A percentile compares a stretch with the other conserved stretches of the same genome.
These are phyloP conservation scores for Linnemannia hyalina DNA, from an alignment of 192 early-diverging fungal genomes.

Conservation along the genomic window DNA sequence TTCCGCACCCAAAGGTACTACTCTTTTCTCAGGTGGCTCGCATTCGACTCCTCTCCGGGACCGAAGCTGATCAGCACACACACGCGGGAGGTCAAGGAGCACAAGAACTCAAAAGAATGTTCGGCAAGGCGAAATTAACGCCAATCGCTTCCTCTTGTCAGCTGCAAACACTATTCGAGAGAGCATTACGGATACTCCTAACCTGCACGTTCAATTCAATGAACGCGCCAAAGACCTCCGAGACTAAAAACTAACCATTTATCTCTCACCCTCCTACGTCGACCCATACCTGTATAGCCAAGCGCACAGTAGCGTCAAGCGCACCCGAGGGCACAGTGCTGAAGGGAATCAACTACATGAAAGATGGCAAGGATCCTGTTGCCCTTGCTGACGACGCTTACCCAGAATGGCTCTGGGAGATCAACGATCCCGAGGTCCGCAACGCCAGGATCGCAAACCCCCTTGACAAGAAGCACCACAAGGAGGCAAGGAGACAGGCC, in stretches of 20 bases:
- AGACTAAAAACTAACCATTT: neutral
- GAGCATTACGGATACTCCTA: no score
- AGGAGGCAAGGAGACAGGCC: conserved; percentile 68
- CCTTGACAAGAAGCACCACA: conserved; percentile 69
- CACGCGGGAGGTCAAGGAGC: neutral
- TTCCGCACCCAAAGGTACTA: conserved; percentile 42
- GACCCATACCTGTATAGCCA: conserved; percentile 16
- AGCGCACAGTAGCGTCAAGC: conserved; percentile 62
- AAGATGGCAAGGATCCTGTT: conserved; percentile 87
- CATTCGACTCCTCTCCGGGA: neutral
- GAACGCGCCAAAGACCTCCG: neutral
- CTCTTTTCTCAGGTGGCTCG: neutral
- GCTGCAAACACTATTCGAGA: no score
- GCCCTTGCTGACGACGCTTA: conserved; percentile 89
- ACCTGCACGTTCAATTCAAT: neutral
- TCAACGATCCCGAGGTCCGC: conserved; percentile 71
- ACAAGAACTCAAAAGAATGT: neutral
- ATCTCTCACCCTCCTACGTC: neutral
- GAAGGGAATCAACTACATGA: conserved; percentile 89
- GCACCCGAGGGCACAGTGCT: conserved; percentile 82
- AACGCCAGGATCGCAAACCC: conserved; percentile 63
- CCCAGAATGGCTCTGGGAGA: conserved; percentile 94
- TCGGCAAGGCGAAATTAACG: no score
- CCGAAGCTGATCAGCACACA: conserved; percentile 1
- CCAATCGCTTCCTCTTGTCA: no score